Evolutionary conservation across 148 eudicot genomes (phyloP).

Genomic region (Nyssa sinensis): DNA sequence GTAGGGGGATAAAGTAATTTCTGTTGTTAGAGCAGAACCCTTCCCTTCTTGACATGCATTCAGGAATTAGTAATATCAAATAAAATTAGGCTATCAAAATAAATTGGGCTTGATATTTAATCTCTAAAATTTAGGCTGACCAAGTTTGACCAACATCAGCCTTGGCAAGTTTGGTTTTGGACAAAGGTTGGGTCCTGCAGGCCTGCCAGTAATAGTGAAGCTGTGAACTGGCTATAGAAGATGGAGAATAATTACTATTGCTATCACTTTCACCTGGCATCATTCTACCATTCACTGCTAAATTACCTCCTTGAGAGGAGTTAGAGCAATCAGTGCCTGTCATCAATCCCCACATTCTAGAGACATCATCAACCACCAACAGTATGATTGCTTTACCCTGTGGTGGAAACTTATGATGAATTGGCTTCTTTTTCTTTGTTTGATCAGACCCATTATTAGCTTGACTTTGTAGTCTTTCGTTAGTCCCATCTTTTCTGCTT

Average conservation of each 20-base stretch:
- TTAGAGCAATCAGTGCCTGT: constrained; percentile 4
- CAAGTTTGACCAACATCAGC: too few relatives aligned
- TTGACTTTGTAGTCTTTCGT: not conserved
- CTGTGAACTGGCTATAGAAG: not conserved
- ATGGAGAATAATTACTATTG: not conserved
- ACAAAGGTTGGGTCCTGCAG: too few relatives aligned
- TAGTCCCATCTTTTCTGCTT: not conserved
- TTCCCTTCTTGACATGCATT: not conserved
- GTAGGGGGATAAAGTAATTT: too few relatives aligned
- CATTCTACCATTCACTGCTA: constrained; percentile 10
- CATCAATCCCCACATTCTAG: not conserved
- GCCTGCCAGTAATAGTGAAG: not conserved
- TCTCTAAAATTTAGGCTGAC: too few relatives aligned
- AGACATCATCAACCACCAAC: not conserved
- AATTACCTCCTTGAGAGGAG: not conserved
- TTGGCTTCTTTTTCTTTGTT: not conserved
- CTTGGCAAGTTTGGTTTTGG: too few relatives aligned
- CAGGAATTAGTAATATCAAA: not conserved
- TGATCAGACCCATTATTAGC: constrained; percentile 8
- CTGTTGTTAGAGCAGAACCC: too few relatives aligned
- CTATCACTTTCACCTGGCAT: not conserved
- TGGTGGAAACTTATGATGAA: not conserved
- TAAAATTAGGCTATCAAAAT: not conserved
- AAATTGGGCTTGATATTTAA: not conserved
- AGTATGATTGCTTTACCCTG: constrained; percentile 11